Evolutionary conservation across 2,329 filamentous ascomycete species (phyloP).

Genomic region (Clarireedia paspali): DNA sequence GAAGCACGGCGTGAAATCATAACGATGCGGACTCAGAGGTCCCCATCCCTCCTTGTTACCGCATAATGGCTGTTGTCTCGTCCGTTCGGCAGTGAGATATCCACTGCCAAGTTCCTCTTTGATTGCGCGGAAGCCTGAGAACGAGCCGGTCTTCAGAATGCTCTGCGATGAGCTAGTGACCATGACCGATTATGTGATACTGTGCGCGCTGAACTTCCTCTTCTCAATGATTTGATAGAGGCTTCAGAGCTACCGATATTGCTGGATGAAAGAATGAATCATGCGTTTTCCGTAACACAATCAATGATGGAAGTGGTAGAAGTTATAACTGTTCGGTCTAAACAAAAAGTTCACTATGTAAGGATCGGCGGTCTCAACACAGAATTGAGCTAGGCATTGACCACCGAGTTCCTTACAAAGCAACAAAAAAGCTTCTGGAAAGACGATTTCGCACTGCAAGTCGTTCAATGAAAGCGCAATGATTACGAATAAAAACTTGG

Average conservation of each 20-base stretch:
- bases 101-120: slow-evolving; percentile 43
- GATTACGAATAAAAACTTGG: background rate
- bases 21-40: slow-evolving; percentile 76
- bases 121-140: slow-evolving; percentile 47
- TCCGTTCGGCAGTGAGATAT: slow-evolving; percentile 46
- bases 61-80: slow-evolving; percentile 62
- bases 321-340: background rate
- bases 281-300: slow-evolving; percentile 6
- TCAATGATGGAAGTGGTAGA: slow-evolving; percentile 5
- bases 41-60: slow-evolving; percentile 93
- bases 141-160: slow-evolving; percentile 44
- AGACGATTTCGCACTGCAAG: background rate
- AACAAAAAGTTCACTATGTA: background rate
- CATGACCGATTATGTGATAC: slow-evolving; percentile 14
- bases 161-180: slow-evolving; percentile 17
- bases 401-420: slow-evolving; percentile 2
- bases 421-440: slow-evolving; percentile 1
- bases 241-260: slow-evolving; percentile 10
- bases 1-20: slow-evolving; percentile 96
- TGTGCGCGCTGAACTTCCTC: slow-evolving; percentile 10
- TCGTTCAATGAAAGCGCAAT: too few relatives aligned
- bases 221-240: slow-evolving; percentile 8
- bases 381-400: background rate
- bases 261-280: slow-evolving; percentile 1
- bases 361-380: background rate